Evolutionary conservation across 176 grass and related monocot genomes (phyloP), one percentile per base, ranked within the genome.

Genomic region (Eleusine indica): DNA sequence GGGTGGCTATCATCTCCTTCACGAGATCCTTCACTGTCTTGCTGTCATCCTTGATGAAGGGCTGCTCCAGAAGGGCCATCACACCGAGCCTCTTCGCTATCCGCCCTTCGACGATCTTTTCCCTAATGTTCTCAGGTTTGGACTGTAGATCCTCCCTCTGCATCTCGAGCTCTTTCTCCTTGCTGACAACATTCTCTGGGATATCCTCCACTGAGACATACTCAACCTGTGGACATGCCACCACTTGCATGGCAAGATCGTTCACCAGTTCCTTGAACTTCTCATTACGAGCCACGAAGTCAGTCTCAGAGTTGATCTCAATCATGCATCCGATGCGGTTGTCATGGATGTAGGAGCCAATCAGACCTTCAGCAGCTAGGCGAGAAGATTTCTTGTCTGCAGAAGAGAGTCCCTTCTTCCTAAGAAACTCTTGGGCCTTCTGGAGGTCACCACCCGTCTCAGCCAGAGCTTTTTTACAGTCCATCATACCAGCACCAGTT

Each of bases 401-500:
- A 3, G 93, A 99, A 14, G 97, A 96, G n/a, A 99, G 97, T 21
- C 97, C 93, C 81, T 96, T 99, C 86, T 99, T 99, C 46, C 96
- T 82, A 49, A 99, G 96, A 83, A 82, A 99, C 47, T 96, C 96
- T 80, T 99, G 96, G 66, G 96, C 96, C 32, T 81, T 78, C 80
- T 91, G 87, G 78, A 99, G 79, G 81, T 96, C 91, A 39, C 93
- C 93, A 19, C 37, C 93, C 37, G 83, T 94, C 83, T 99, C 97
- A 64, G 85, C 77, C 9, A 99, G 83, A 7, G 93, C 96, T 83
- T 99, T 96, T 83, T 99, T 99, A 91, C 93, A 99, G 46, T 99
- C 96, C 96, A 94, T 99, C 96, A 99, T 99, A 70, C 96, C 96
- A 53, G 93, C 97, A 6, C 97, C 97, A 18, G 97, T 99, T 85